Evolutionary conservation across 2,329 filamentous ascomycete genomes (phyloP).

Genomic region (Epichloe baconii): DNA sequence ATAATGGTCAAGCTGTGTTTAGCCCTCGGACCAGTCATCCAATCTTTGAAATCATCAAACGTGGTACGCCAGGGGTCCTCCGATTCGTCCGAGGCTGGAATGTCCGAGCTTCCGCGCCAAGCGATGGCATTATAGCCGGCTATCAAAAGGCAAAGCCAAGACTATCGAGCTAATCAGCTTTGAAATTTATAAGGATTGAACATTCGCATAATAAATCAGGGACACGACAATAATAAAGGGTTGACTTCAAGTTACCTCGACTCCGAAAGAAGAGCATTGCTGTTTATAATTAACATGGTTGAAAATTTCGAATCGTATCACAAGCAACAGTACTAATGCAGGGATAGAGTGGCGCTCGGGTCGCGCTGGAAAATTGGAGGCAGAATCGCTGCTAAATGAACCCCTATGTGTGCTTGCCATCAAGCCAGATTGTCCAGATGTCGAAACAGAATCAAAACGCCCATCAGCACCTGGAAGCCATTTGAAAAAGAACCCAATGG

Average conservation of each 20-base stretch:
- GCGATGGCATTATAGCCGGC: slow-evolving; percentile 32
- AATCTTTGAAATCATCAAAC: slow-evolving; percentile 33
- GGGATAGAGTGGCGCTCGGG: slow-evolving; percentile 34
- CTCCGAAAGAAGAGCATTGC: slow-evolving; percentile 36
- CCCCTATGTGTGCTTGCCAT: slow-evolving; percentile 10
- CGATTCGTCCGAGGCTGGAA: slow-evolving; percentile 19
- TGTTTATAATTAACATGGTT: slow-evolving; percentile 31
- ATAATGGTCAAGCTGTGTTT: slow-evolving; percentile 22
- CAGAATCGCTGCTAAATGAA: slow-evolving; percentile 21
- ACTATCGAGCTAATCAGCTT: slow-evolving; percentile 16
- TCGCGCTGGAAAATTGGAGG: slow-evolving; percentile 26
- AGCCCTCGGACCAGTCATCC: slow-evolving; percentile 30
- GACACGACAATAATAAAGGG: background rate
- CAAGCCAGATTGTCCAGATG: slow-evolving; percentile 9
- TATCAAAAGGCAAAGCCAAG: slow-evolving; percentile 33
- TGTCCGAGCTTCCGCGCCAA: slow-evolving; percentile 17
- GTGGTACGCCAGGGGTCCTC: slow-evolving; percentile 36
- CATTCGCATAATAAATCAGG: background rate
- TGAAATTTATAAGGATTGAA: background rate
- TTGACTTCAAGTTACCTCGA: slow-evolving; percentile 26
- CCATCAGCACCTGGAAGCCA: slow-evolving; percentile 35
- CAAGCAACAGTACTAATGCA: slow-evolving; percentile 29
- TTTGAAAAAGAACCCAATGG: slow-evolving; percentile 27
- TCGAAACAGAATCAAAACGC: slow-evolving; percentile 25
- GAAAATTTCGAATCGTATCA: slow-evolving; percentile 35